These are phyloP conservation scores for Exophiala lecanii-corni DNA, from an alignment of 2,329 filamentous ascomycete genomes.

Conservation along the genomic window DNA sequence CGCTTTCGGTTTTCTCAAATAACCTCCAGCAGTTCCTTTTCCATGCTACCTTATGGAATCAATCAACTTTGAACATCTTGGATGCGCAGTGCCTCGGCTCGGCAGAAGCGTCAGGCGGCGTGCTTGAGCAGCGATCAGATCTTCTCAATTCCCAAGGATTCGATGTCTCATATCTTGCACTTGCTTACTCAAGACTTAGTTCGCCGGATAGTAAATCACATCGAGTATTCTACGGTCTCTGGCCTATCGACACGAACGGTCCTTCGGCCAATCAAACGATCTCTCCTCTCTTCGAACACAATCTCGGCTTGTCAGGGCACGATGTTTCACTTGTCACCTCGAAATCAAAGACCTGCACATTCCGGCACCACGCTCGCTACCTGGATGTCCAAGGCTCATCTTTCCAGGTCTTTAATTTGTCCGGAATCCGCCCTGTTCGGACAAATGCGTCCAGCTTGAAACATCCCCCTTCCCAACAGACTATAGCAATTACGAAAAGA, in stretches of 20 bases:
- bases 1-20: constrained; percentile 36
- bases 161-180: constrained; percentile 10
- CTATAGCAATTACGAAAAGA: constrained; percentile 14
- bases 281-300: constrained; percentile 37
- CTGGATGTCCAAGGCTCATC: constrained; percentile 13
- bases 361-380: constrained; percentile 11
- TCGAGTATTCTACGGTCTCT: constrained; percentile 34
- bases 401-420: constrained; percentile 39
- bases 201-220: constrained; percentile 12
- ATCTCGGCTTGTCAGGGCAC: constrained; percentile 11
- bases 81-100: constrained; percentile 20
- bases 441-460: constrained; percentile 9
- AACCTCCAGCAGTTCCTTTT: constrained; percentile 25
- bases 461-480: constrained; percentile 7
- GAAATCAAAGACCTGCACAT: constrained; percentile 8
- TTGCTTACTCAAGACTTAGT: constrained; percentile 7
- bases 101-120: constrained; percentile 24
- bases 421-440: constrained; percentile 26
- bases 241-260: constrained; percentile 29
- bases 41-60: constrained; percentile 9
- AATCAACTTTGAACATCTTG: constrained; percentile 15
- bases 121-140: constrained; percentile 28
- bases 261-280: constrained; percentile 32
- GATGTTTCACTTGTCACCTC: constrained; percentile 24
- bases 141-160: constrained; percentile 12